Conservation (phyloP, 23 red algal genomes). For the Cyanidiococcus yangmingshanensis region DNA sequence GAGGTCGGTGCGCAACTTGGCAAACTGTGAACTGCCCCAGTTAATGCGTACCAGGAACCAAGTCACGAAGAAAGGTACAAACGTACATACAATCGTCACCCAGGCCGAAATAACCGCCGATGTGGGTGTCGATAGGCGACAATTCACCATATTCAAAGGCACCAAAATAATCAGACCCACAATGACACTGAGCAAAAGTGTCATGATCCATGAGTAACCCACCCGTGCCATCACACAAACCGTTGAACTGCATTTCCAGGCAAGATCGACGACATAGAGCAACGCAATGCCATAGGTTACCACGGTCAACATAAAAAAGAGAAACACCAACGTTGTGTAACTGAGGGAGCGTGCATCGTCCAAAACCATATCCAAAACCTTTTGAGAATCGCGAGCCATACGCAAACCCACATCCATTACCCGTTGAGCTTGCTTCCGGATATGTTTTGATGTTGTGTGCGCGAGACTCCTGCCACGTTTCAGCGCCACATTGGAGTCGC, state of each 20-base stretch:
- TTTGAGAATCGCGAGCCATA: slow-evolving; percentile 10
- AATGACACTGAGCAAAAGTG: slow-evolving; percentile 11
- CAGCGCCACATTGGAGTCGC: not conserved
- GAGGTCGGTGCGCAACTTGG: not conserved
- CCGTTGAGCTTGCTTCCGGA: slow-evolving; percentile 11
- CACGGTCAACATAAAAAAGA: not conserved
- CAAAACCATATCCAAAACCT: slow-evolving; percentile 11
- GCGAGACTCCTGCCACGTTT: not conserved
- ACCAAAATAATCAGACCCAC: slow-evolving; percentile 16
- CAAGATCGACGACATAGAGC: not conserved
- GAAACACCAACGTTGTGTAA: slow-evolving; percentile 11
- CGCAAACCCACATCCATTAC: not conserved
- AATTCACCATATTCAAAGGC: slow-evolving; percentile 8
- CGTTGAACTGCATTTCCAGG: not conserved
- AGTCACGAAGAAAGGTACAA: slow-evolving; percentile 14
- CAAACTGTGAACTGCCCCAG: slow-evolving; percentile 1
- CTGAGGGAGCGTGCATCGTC: slow-evolving; percentile 19
- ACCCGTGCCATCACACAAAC: slow-evolving; percentile 13
- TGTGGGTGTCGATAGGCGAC: not conserved
- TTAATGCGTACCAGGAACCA: slow-evolving; percentile 4
- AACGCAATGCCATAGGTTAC: slow-evolving; percentile 6
- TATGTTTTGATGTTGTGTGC: not conserved
- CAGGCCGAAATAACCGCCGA: not conserved
- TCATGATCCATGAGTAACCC: slow-evolving; percentile 14
- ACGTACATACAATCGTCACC: slow-evolving; percentile 7